Conservation (phyloP, 768 basidiomycete genomes). For the Naganishia randhawae region DNA sequence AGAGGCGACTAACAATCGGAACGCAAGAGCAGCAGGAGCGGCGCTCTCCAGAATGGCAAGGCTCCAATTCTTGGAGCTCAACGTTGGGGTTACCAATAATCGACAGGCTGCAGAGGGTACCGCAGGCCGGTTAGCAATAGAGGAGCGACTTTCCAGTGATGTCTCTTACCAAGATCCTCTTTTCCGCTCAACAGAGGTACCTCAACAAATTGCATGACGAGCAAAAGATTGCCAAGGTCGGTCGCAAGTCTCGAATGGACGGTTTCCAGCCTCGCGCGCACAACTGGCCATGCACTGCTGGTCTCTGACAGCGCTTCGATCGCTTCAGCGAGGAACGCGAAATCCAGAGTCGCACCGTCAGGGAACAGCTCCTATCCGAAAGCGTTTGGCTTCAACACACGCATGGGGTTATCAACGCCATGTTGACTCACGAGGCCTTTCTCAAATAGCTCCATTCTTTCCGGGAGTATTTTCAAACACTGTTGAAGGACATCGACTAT, state of each 20-base stretch:
- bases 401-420: background rate
- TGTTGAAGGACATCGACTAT: constrained; percentile 19
- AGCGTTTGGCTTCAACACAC: background rate
- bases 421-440: constrained; percentile 37
- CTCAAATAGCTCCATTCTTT: constrained; percentile 37
- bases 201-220: constrained; percentile 1
- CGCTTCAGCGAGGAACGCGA: background rate
- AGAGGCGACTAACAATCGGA: constrained; percentile 4
- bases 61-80: constrained; percentile 8
- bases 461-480: constrained; percentile 8
- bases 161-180: background rate
- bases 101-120: background rate
- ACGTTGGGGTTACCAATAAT: constrained; percentile 1
- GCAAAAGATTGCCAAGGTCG: constrained; percentile 11
- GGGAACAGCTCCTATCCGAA: background rate
- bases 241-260: background rate
- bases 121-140: background rate
- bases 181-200: background rate
- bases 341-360: background rate
- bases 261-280: background rate
- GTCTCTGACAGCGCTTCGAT: background rate
- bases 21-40: background rate
- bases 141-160: background rate
- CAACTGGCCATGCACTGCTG: background rate
- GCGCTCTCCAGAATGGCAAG: background rate